A percentile compares a stretch with the other conserved stretches of the same genome.
Evolutionary conservation across 1,284 basidiomycete species (phyloP).

Genomic region (Peniophora sp.): DNA sequence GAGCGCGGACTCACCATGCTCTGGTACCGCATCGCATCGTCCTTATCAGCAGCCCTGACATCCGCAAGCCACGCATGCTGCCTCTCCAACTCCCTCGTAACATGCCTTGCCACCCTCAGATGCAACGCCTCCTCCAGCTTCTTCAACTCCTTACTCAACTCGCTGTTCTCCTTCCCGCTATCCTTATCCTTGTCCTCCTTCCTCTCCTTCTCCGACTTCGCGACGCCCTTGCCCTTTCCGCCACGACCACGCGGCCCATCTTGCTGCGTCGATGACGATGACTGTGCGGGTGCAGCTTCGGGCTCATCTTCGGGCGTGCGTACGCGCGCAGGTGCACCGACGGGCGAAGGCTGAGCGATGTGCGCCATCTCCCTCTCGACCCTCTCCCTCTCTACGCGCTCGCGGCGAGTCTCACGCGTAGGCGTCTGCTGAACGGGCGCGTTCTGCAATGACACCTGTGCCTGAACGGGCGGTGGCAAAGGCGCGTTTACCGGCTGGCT

Average conservation of each 20-base stretch:
- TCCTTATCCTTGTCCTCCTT: conserved; percentile 39
- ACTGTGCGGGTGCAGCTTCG: conserved; percentile 37
- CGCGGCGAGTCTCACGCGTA: too few relatives aligned
- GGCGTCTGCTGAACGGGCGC: conserved; percentile 13
- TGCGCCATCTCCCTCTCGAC: too few relatives aligned
- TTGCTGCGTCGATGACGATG: too few relatives aligned
- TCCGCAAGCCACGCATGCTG: conserved; percentile 46
- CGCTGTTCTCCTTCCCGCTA: conserved; percentile 29
- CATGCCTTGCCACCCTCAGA: conserved; percentile 60
- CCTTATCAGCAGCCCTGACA: too few relatives aligned
- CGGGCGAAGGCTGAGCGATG: conserved; percentile 14
- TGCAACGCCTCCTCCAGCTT: conserved; percentile 76
- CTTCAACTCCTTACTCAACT: conserved; percentile 64
- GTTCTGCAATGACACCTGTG: conserved; percentile 17
- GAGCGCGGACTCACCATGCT: too few relatives aligned
- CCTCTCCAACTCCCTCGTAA: conserved; percentile 80
- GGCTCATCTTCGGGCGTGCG: conserved; percentile 64
- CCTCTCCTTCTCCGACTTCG: conserved; percentile 44
- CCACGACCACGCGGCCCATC: conserved; percentile 23
- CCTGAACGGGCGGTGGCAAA: conserved; percentile 23
- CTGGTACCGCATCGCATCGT: too few relatives aligned
- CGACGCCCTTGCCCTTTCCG: conserved; percentile 52
- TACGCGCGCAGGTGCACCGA: conserved; percentile 27
- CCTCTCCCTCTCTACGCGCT: too few relatives aligned
- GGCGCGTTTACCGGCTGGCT: conserved; percentile 8